Evolutionary conservation across 1,139 yeast species (phyloP), one percentile per base, ranked within the genome.

Genomic region (Sugiyamaella xylanicola): DNA sequence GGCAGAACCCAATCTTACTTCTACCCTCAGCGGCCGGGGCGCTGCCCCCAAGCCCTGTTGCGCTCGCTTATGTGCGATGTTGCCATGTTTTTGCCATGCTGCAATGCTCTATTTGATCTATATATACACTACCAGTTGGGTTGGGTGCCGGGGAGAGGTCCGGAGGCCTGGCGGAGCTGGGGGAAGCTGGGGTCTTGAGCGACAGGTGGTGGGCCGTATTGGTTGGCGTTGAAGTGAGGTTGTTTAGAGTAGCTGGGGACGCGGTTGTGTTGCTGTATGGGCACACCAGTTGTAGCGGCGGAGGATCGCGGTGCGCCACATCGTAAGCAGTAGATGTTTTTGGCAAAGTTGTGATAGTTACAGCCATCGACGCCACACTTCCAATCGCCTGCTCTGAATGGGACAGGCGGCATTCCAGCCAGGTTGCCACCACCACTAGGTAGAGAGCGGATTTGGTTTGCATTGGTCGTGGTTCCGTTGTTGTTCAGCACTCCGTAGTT

Each of bases 311-410:
- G 83, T 0, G 88, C 87, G 2, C 96, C 95, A 73, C 97, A 91
- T 68, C 92, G 86, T 67, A 91, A 77, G 69, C 97, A 91, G 59
- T 85, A 84, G 59, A 88, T 77, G 70, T 92, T 92, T 67, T 92
- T 91, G 5, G 97, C 97, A 78, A 92, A 92, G 70, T 92, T 92
- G 72, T 92, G 97, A 69, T 91, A 92, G 49, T 84, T 80, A 70
- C 97, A 92, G 36, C 82, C 78, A 54, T 87, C 95, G 61, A 80
- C 81, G 29, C 81, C 74, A 75, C 97, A 91, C 70, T 90, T 91
- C 97, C 97, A 92, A 72, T 92, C 98, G 48, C 98, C 97, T 1
- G 97, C 97, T 65, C 97, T 81, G 72, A 92, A 92, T 15, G 97
- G 97, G 11, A 91, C 95, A 59, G 80, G 76, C 1, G 54, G 42